A percentile compares a stretch with the other conserved stretches of the same genome.
Evolutionary conservation across 2,329 filamentous ascomycete genomes (phyloP).

Genomic region (Thermomyces lanuginosus): DNA sequence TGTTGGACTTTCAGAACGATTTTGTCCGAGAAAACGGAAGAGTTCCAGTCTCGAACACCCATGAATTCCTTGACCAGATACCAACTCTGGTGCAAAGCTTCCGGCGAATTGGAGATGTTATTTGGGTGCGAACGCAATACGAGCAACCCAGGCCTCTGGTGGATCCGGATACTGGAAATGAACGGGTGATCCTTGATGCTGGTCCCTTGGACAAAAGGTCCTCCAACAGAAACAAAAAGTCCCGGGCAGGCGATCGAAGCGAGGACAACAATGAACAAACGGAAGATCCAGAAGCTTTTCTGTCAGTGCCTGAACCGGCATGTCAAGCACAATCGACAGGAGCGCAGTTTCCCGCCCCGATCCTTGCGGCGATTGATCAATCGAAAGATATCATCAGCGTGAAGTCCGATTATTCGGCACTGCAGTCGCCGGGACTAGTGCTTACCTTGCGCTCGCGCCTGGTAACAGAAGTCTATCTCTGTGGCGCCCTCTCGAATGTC

Average conservation of each 20-base stretch:
- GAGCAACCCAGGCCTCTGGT: conserved; percentile 43
- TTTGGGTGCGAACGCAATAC: conserved; percentile 73
- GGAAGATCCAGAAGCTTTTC: conserved; percentile 27
- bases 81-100: conserved; percentile 54
- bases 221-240: conserved; percentile 3
- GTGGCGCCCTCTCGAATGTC: conserved; percentile 70
- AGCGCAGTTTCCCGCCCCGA: conserved; percentile 33
- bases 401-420: conserved; percentile 80
- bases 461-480: conserved; percentile 77
- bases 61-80: conserved; percentile 51
- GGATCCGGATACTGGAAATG: conserved; percentile 33
- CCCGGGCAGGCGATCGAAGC: conserved; percentile 2
- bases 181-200: conserved; percentile 28
- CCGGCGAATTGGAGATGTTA: conserved; percentile 53
- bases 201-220: conserved; percentile 11
- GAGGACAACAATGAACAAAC: not conserved
- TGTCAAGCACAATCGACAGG: conserved; percentile 27
- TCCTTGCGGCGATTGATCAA: conserved; percentile 35
- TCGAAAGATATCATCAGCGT: conserved; percentile 37
- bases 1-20: conserved; percentile 83
- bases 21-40: conserved; percentile 56
- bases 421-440: conserved; percentile 57
- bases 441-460: conserved; percentile 67
- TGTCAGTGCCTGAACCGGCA: conserved; percentile 20
- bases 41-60: conserved; percentile 47